Base-by-base conservation (phyloP, 1,284 basidiomycete genomes). In the Meripilus lineatus region DNA sequence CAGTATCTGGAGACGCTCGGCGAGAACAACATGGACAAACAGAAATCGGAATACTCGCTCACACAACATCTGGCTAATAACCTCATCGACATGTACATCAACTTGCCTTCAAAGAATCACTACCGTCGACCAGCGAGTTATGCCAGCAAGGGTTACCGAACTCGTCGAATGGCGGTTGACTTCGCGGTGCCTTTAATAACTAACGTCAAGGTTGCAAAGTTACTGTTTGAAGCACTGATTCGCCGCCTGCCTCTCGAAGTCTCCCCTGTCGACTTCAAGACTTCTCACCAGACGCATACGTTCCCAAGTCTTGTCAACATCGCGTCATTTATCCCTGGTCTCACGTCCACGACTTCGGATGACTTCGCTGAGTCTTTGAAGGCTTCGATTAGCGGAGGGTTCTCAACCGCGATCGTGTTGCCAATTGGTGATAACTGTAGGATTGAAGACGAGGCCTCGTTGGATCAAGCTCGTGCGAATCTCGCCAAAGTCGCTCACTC, bases 161-260 rank as follows among this genome's bases (percentile, higher is more conserved):
- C 93, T 24, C 89, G 96, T 63, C 89, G 95, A 53, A 94, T 98
- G 89, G 95, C 96, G n/a, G 95, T 99, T 52, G 95, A 99, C 68
- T 97, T 95, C 59, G 94, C 93, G 25, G 86, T 99, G 30, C 95
- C 96, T 1, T 75, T 99, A 43, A 93, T 99, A 64, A 99, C 95
- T 47, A 99, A 99, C 64, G 89, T 99, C 70, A 99, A 99, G 75
- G 94, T 93, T 62, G 96, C 96, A 51, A 99, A 99, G 69, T 77
- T 99, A 59, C 81, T 99, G 40, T 89, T 93, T 32, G 94, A 99
- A 67, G 96, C 95, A 2, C 79, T 99, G 47, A 88, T 97, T 48
- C 83, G 93, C 54, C 90, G 82, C 65, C 63, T 86, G 20, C 86
- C 93, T 14, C 77, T 99, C 41, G 87, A 95, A 45, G 89, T 99